Evolutionary conservation across 208 protist species (phyloP), one percentile per base, ranked within the genome.

Genomic region (Wallacemonas sp.): DNA sequence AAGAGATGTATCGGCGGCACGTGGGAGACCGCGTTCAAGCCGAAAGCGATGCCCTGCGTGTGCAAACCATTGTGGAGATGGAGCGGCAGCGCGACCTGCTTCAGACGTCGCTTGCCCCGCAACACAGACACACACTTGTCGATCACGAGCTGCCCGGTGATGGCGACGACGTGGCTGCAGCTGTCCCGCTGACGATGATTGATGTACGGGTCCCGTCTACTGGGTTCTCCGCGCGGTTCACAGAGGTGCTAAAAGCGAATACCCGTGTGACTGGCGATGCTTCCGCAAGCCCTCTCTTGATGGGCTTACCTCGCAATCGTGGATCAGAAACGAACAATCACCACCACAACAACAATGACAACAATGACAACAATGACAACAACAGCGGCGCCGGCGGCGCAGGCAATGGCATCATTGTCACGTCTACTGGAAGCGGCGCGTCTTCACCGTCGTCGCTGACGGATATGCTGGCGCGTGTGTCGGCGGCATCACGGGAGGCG

Each of bases 61-160:
- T 58, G 31, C 51, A 41, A 19, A 21, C 51, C 51, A 39, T 39
- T 22, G 51, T 58, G 28, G 51, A 58, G 22, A 58, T 58, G 51
- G 1, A 0, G 30, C 51, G 30, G 4, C 51, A 58, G 51, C 27
- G 51, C 9, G 47, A 55, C 26, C 24, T 33, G 14, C 47, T 55
- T n/a, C n/a, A n/a, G n/a, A n/a, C n/a, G n/a, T n/a, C n/a, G n/a
- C n/a, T n/a, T n/a, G n/a, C n/a, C n/a, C n/a, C n/a, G n/a, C n/a
- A n/a, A n/a, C n/a, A n/a, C n/a, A n/a, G n/a, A n/a, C n/a, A n/a
- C n/a, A n/a, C n/a, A n/a, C n/a, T n/a, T n/a, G n/a, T n/a, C n/a
- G n/a, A n/a, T n/a, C n/a, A n/a, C n/a, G n/a, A n/a, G n/a, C n/a
- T n/a, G n/a, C n/a, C n/a, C n/a, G n/a, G n/a, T n/a, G 44, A 22